Evolutionary conservation across 352 stramenopile genomes (phyloP), one percentile per base, ranked within the genome.

Genomic region (Pythium dissimile): DNA sequence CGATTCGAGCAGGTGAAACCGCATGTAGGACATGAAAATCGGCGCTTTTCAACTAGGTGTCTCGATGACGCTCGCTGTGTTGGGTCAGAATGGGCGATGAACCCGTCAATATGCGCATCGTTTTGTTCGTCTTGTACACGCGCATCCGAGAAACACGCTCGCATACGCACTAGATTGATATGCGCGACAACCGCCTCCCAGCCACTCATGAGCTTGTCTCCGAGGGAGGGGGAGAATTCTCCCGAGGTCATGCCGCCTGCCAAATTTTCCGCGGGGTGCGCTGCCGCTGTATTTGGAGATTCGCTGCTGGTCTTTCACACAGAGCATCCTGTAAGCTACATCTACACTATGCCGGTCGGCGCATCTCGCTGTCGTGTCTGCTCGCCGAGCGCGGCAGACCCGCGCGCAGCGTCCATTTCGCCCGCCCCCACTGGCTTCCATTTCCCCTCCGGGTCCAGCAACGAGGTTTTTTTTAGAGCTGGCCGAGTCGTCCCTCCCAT

Each of bases 201-300:
- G 51, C 51, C 51, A 59, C 41, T 26, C 51, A 30, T 59, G 51
- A 10, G 31, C n/a, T 30, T 11, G 8, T 39, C 35, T 34, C 39
- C 27, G 9, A 20, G 28, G 23, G 28, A 35, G 41, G 51, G 46
- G 51, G 51, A 50, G 38, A 59, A 51, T 59, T 59, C 51, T 49
- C 38, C 2, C 51, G 23, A 59, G 51, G 51, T 59, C 51, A 59
- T 59, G 51, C 47, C 51, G 51, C 51, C 51, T 49, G 27, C 47
- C 38, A 28, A 16, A 41, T 41, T 43, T 48, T 48, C 37, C 3
- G 21, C 39, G 38, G n/a, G 6, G 11, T 30, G 39, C 15, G 30
- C 21, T 11, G 39, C 16, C 26, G 20, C 15, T 18, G 12, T 20
- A 12, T 48, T 38, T 42, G 51, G 20, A 23, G 8, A 12, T 35